Evolutionary conservation across 331 rosid genomes (phyloP).

Genomic region (Stylosanthes scabra): DNA sequence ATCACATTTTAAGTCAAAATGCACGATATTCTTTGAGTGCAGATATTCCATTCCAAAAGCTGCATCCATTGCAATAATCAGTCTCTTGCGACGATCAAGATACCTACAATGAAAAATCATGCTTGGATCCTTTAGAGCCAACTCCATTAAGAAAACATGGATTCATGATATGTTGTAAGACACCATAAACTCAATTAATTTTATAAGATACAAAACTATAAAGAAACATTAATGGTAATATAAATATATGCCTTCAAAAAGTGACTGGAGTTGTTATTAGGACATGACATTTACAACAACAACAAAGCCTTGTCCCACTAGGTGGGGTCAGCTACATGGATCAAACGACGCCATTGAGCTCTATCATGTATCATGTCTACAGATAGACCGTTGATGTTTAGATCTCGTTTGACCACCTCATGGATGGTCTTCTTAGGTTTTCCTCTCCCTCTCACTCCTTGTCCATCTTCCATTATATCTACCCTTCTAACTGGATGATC

Average conservation of each 20-base stretch:
- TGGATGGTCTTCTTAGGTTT: no score
- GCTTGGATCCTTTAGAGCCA: constrained; percentile 20
- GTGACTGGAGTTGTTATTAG: neutral
- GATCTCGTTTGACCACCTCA: no score
- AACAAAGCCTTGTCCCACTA: no score
- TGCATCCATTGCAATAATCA: constrained; percentile 97
- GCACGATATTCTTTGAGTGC: constrained; percentile 95
- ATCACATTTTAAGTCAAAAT: constrained; percentile 96
- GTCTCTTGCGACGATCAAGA: constrained; percentile 88
- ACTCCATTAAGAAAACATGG: constrained; percentile 8
- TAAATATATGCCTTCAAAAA: neutral
- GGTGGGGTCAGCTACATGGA: no score
- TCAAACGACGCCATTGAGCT: no score
- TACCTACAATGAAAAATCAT: constrained; percentile 52
- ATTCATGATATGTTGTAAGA: constrained; percentile 1
- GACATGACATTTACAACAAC: neutral
- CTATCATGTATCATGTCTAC: no score
- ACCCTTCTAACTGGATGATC: no score
- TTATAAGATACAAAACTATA: neutral
- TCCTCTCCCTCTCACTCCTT: no score
- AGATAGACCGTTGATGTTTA: no score
- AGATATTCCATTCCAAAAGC: constrained; percentile 99
- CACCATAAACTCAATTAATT: neutral
- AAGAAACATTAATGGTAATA: constrained; percentile 16
- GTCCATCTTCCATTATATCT: no score